Evolutionary conservation across 106 monocot species (phyloP), one percentile per base, ranked within the genome.

Genomic region (Posidonia australis): DNA sequence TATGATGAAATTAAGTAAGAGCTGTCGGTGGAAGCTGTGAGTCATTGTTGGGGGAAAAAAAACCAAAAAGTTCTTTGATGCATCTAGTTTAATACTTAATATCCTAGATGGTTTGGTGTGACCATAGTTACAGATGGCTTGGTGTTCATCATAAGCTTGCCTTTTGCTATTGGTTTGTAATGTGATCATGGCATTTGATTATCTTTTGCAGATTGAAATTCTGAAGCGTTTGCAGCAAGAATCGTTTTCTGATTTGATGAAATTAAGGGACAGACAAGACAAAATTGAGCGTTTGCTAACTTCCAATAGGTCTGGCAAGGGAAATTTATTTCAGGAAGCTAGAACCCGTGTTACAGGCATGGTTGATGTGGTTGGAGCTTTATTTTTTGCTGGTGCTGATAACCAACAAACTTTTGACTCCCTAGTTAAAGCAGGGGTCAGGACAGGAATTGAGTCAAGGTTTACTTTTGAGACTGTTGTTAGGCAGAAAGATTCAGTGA

Each of bases 191-290:
- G 7, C 7, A 51, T 65, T 19, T 55, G 19, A 4, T 54, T 53
- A 31, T 67, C 28, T 42, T 25, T 54, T 48, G 0, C 63, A 96
- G 96, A 74, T 85, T 68, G 82, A 87, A 51, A 90, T 84, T 67
- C 71, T 90, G 63, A 96, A 90, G 58, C 82, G 87, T 22, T 63
- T 96, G 72, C 90, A 84, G 60, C 76, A 72, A 71, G 87, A 90
- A 70, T 78, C 80, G 25, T 83, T 87, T 66, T 80, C 80, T 59
- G 96, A 96, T 27, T 25, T 96, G 27, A 76, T 90, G 90, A 96
- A 90, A 64, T 63, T 90, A 41, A 72, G 80, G 60, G 96, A 85
- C 17, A 80, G 76, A 45, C 96, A 96, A 59, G 90, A 87, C 4
- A 82, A 83, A 51, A 14, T 87, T 0, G 96, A 96, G 53, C 71